Evolutionary conservation across 1,284 basidiomycete species (phyloP), one percentile per base, ranked within the genome.

Genomic region (Sanghuangporus sanghuang): DNA sequence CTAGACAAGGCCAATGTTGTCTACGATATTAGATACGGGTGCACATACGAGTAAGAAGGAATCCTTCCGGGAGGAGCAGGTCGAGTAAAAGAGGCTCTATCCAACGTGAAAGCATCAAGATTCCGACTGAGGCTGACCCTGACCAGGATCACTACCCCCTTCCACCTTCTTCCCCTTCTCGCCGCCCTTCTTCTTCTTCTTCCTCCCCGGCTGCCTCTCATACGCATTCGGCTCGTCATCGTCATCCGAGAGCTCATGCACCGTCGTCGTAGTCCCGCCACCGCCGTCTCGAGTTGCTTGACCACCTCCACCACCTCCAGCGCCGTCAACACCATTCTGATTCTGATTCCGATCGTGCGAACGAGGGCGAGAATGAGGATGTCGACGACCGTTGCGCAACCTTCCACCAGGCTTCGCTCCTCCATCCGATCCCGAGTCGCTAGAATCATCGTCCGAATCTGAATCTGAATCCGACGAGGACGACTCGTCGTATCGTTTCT

Each of bases 401-500:
- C 61, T 23, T 23, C 61, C 61, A 40, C 44, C 40, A 35, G 56
- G 61, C 44, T 52, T 55, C 36, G 61, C 73, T 69, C 55, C 67
- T 67, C 48, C 79, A 59, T 77, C 76, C 6, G 76, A 73, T 42
- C 76, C 78, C 9, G 75, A 74, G 57, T 81, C 81, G 5, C 27
- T 32, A 0, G 81, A 80, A 68, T 79, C 79, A 8, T 79, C 79
- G 55, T 77, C 76, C 6, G 75, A 73, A 49, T 77, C 78, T 7
- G 74, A 73, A 0, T 81, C 80, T 0, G 81, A 81, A 44, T 79
- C 82, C 0, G 81, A 84, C 58, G 89, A 88, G 46, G 82, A 85
- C 21, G 90, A 92, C 73, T 93, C 91, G 74, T 92, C 91, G 66
- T 91, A 93, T 57, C 70, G 74, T 64, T 82, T 82, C 0, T 90